Evolutionary conservation across 306 rosid species (phyloP).

Genomic region (Lotus japonicus): DNA sequence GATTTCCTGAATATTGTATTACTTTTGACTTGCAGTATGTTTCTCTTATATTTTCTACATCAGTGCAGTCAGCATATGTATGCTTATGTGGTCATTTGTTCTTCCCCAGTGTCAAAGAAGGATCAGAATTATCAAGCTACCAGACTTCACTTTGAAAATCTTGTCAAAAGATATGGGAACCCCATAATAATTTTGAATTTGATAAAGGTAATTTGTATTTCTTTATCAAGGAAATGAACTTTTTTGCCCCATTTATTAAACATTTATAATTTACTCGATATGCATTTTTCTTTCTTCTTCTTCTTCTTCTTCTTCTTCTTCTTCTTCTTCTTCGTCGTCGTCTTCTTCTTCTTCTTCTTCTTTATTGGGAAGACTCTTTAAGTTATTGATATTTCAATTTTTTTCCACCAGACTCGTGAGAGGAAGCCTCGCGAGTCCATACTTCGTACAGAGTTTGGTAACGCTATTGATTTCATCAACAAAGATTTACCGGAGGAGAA

Average conservation of each 20-base stretch:
- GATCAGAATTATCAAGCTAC: constrained; percentile 67
- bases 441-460: constrained; percentile 67
- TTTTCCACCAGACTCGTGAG: constrained; percentile 45
- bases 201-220: constrained; percentile 53
- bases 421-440: constrained; percentile 77
- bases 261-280: neutral
- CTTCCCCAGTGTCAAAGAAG: constrained; percentile 51
- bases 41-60: neutral
- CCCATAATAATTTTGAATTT: constrained; percentile 75
- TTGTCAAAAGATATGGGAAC: constrained; percentile 64
- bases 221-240: neutral
- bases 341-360: no score
- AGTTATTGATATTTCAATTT: constrained; percentile 9
- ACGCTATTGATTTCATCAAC: constrained; percentile 63
- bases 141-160: constrained; percentile 76
- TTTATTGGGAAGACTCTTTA: neutral
- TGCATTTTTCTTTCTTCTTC: neutral
- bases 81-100: constrained; percentile 4
- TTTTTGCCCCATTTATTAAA: neutral
- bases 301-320: no score
- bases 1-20: neutral
- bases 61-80: neutral
- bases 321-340: no score
- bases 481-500: constrained; percentile 40
- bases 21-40: neutral